A percentile compares a stretch with the other conserved stretches of the same genome.
These are phyloP conservation scores for Trametes cingulata DNA, from an alignment of 768 basidiomycete genomes.

Conservation along the genomic window DNA sequence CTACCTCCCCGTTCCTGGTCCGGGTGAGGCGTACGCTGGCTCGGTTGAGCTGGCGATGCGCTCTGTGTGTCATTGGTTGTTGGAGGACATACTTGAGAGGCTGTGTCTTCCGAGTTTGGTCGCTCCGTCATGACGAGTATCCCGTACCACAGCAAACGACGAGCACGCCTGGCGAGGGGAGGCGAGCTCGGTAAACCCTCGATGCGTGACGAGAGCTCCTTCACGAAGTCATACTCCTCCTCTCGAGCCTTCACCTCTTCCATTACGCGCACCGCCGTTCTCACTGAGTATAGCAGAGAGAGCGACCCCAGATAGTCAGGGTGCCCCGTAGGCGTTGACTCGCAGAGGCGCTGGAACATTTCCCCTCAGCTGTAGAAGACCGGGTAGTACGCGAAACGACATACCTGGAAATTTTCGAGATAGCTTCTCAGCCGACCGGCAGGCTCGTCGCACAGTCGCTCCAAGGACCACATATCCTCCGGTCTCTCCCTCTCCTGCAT, in stretches of 20 bases:
- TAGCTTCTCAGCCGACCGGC: constrained; percentile 71
- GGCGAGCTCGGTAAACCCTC: constrained; percentile 54
- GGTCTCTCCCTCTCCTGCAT: constrained; percentile 59
- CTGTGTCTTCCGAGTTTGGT: no score
- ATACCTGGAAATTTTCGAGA: constrained; percentile 71
- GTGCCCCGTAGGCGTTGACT: constrained; percentile 68
- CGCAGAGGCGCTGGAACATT: constrained; percentile 59
- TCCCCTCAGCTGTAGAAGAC: constrained; percentile 4
- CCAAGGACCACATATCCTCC: constrained; percentile 64
- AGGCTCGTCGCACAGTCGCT: constrained; percentile 73
- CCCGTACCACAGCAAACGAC: constrained; percentile 66
- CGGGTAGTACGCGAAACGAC: constrained; percentile 26
- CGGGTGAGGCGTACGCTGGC: background rate
- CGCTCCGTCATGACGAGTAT: background rate
- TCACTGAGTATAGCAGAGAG: constrained; percentile 63
- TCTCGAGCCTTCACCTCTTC: constrained; percentile 85
- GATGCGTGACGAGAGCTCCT: constrained; percentile 58
- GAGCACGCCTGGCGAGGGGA: constrained; percentile 66
- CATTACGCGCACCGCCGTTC: constrained; percentile 73
- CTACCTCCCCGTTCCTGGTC: background rate
- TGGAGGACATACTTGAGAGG: no score
- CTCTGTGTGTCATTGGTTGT: no score
- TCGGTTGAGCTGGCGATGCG: no score
- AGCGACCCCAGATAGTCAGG: constrained; percentile 70
- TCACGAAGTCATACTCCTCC: constrained; percentile 80